Base-by-base conservation (phyloP, 768 basidiomycete species). In the Megacollybia marginata region DNA sequence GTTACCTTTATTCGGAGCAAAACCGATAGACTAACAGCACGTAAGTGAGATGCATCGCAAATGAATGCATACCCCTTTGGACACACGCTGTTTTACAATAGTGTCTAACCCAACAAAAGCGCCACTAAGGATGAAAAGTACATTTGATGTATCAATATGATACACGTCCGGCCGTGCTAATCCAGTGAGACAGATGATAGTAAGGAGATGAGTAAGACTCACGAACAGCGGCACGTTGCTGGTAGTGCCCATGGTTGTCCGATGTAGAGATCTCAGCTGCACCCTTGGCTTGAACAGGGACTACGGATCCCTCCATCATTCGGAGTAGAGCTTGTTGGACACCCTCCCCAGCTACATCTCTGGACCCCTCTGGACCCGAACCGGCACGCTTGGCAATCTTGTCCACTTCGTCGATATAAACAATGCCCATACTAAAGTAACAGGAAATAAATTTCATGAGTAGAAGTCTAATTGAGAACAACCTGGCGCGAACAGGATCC, bases 341-440 rank as follows among this genome's bases (percentile, higher is more conserved):
- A 33, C 94, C 94, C 73, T 96, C 93, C 9, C 94, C 94, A 19
- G 91, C 86, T 1, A 98, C 93, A 62, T 97, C 94, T 56, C 88
- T 76, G 5, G 84, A 80, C 4, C 83, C 80, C 55, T 89, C 88
- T 28, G 72, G 70, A 5, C 85, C 84, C 19, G 69, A 67, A 42
- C 76, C 66, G 6, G 72, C 62, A 57, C 79, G 85, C 45, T 81
- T 77, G 12, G 92, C 87, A 51, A 96, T 83, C 69, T 98, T 97
- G 69, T 97, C 95, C 1, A 93, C 73, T 69, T 98, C 95, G 59
- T 98, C 95, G 44, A 98, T 93, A 61, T 95, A 95, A 32, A 97
- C 85, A 53, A 98, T 96, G 6, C 94, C 94, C 62, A 83, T 83
- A 60, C 91, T 94, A 50, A n/a, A n/a, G 40, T 35, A 16, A 33